These are phyloP conservation scores for Cercospora brassicicola DNA, from an alignment of 2,329 filamentous ascomycete species.

Conservation along the genomic window DNA sequence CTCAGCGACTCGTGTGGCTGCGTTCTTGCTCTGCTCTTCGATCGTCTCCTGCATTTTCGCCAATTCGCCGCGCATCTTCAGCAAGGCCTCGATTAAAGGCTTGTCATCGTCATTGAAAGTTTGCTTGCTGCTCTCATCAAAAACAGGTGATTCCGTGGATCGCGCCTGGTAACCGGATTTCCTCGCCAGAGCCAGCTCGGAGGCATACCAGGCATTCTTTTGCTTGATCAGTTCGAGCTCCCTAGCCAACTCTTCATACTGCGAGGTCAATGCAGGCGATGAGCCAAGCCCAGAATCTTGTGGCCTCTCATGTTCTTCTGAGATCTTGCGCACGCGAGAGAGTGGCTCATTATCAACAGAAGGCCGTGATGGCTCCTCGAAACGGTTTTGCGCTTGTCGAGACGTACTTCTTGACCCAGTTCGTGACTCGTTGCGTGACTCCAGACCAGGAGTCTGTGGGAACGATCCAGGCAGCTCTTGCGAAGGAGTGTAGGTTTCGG, in stretches of 20 bases:
- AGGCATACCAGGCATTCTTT: constrained; percentile 94
- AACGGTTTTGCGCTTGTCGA: constrained; percentile 18
- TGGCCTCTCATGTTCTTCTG: constrained; percentile 51
- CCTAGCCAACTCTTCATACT: constrained; percentile 74
- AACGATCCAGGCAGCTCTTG: constrained; percentile 22
- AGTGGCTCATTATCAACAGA: constrained; percentile 31
- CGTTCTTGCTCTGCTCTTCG: constrained; percentile 80
- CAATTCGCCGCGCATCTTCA: constrained; percentile 87
- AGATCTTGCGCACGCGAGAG: constrained; percentile 32
- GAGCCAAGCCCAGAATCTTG: constrained; percentile 61
- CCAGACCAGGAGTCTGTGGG: constrained; percentile 13
- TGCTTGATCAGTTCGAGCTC: constrained; percentile 83
- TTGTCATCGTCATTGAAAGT: constrained; percentile 89
- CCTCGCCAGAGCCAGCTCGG: constrained; percentile 85
- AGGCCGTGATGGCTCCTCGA: constrained; percentile 29
- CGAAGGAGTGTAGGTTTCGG: constrained; percentile 38
- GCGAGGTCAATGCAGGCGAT: constrained; percentile 62
- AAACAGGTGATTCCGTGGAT: constrained; percentile 57
- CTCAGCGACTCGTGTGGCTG: constrained; percentile 86
- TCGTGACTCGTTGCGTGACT: constrained; percentile 25
- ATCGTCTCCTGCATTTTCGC: constrained; percentile 86
- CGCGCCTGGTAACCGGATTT: constrained; percentile 82
- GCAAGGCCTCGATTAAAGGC: constrained; percentile 84
- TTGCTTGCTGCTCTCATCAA: constrained; percentile 75
- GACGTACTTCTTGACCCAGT: constrained; percentile 15